A percentile compares a stretch with the other conserved stretches of the same genome.
phyloP scores from a whole-genome alignment of 805 yeast genomes.

The Hyphopichia homilentoma region DNA sequence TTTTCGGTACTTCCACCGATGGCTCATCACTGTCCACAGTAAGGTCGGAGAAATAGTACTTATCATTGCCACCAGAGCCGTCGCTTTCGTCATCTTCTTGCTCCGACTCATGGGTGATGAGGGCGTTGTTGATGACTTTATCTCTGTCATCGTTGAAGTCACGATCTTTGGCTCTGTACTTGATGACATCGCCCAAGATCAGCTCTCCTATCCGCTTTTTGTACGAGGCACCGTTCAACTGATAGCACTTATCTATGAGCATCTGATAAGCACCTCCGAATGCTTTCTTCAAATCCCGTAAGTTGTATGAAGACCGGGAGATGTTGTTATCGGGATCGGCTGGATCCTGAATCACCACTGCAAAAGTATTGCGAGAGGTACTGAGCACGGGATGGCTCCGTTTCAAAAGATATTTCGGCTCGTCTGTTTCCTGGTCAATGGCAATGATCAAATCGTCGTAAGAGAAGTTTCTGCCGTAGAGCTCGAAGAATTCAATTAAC shows the following conservation, averaged over 20 bases:
- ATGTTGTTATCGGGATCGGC: constrained; percentile 80
- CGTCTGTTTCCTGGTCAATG: constrained; percentile 49
- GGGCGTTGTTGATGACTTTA: constrained; percentile 60
- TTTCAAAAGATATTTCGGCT: constrained; percentile 60
- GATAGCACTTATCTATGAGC: constrained; percentile 70
- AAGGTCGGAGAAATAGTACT: constrained; percentile 42
- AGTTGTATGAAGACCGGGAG: constrained; percentile 78
- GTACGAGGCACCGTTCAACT: constrained; percentile 60
- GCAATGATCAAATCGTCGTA: constrained; percentile 75
- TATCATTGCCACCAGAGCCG: constrained; percentile 34
- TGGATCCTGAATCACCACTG: constrained; percentile 85
- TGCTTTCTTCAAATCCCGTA: constrained; percentile 75
- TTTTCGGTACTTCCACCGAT: constrained; percentile 4
- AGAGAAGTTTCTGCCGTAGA: constrained; percentile 86
- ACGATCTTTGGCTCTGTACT: constrained; percentile 67
- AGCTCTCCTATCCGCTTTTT: constrained; percentile 67
- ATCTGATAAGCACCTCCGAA: constrained; percentile 86
- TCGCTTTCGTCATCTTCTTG: constrained; percentile 28
- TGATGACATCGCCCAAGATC: constrained; percentile 75
- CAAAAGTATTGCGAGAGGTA: constrained; percentile 50
- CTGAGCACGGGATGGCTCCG: constrained; percentile 47
- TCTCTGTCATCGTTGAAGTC: constrained; percentile 75
- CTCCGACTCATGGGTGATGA: constrained; percentile 23
- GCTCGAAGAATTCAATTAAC: constrained; percentile 85
- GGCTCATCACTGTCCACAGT: constrained; percentile 33